phyloP scores from a whole-genome alignment of 495 filamentous ascomycete species.

The Venustampulla echinocandica region DNA sequence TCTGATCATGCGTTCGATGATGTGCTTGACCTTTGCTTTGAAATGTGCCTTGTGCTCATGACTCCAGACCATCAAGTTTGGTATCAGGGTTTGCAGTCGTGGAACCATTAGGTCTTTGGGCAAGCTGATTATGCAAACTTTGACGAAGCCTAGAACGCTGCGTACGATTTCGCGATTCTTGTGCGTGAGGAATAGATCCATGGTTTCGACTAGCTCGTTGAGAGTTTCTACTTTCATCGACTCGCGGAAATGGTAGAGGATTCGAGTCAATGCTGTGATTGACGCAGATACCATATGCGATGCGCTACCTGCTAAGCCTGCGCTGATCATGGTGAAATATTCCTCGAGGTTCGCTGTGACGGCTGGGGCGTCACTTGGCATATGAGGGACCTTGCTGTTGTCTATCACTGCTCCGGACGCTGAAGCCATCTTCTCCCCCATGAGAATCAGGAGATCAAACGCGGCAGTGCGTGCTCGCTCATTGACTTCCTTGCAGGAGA shows the following conservation, averaged over 20 bases:
- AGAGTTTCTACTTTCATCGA: slow-evolving; percentile 46
- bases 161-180: slow-evolving; percentile 95
- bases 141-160: slow-evolving; percentile 87
- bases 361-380: slow-evolving; percentile 69
- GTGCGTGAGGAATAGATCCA: slow-evolving; percentile 88
- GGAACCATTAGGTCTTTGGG: slow-evolving; percentile 66
- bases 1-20: slow-evolving; percentile 84
- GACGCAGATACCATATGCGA: slow-evolving; percentile 94
- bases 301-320: slow-evolving; percentile 80
- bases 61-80: slow-evolving; percentile 89
- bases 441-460: slow-evolving; percentile 82
- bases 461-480: slow-evolving; percentile 82
- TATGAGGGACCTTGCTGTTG: slow-evolving; percentile 75
- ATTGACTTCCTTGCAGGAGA: slow-evolving; percentile 93
- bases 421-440: slow-evolving; percentile 69
- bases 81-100: slow-evolving; percentile 63
- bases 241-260: slow-evolving; percentile 81
- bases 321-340: slow-evolving; percentile 96
- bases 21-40: slow-evolving; percentile 93
- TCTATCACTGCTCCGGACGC: slow-evolving; percentile 63
- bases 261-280: slow-evolving; percentile 82
- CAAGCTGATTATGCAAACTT: slow-evolving; percentile 83
- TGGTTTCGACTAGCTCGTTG: slow-evolving; percentile 75
- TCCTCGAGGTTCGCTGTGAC: slow-evolving; percentile 77
- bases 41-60: slow-evolving; percentile 97